Percentiles rank a stretch among this genome's conserved stretches.
Evolutionary conservation across 1,284 basidiomycete genomes (phyloP).

Genomic region (Meripilus lineatus): DNA sequence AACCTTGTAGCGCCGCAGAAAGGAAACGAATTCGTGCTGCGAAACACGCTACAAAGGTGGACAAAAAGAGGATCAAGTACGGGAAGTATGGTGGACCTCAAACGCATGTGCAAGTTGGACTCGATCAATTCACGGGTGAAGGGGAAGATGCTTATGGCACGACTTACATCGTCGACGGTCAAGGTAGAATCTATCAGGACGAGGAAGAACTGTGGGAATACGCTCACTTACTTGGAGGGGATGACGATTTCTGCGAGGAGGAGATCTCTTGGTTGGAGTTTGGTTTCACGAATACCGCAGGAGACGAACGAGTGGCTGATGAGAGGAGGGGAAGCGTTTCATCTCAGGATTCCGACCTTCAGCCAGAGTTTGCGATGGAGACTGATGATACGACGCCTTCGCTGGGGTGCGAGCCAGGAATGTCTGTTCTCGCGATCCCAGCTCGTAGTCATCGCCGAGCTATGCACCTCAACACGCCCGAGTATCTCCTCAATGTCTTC

Average conservation of each 20-base stretch:
- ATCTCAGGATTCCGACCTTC: slow-evolving; percentile 49
- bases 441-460: slow-evolving; percentile 27
- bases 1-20: slow-evolving; percentile 9
- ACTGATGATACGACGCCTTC: slow-evolving; percentile 25
- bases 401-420: slow-evolving; percentile 23
- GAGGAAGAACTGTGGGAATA: slow-evolving; percentile 68
- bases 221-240: slow-evolving; percentile 44
- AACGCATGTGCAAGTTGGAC: slow-evolving; percentile 54
- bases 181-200: slow-evolving; percentile 64
- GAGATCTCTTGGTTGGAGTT: slow-evolving; percentile 28
- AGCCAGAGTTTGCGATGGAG: slow-evolving; percentile 42
- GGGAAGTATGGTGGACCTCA: slow-evolving; percentile 40
- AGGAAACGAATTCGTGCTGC: slow-evolving; percentile 11
- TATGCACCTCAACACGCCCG: slow-evolving; percentile 29
- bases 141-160: slow-evolving; percentile 50
- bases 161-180: slow-evolving; percentile 35
- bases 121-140: slow-evolving; percentile 64
- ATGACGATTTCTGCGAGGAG: slow-evolving; percentile 18
- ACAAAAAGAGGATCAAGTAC: slow-evolving; percentile 42
- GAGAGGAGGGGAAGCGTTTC: slow-evolving; percentile 43
- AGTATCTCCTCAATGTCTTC: slow-evolving; percentile 28
- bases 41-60: slow-evolving; percentile 8
- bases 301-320: slow-evolving; percentile 18
- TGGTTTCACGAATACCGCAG: neutral
- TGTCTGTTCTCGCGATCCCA: slow-evolving; percentile 28